A percentile compares a stretch with the other conserved stretches of the same genome.
Evolutionary conservation across 1,284 basidiomycete genomes (phyloP).

Genomic region (Fomitiporia mediterranea): DNA sequence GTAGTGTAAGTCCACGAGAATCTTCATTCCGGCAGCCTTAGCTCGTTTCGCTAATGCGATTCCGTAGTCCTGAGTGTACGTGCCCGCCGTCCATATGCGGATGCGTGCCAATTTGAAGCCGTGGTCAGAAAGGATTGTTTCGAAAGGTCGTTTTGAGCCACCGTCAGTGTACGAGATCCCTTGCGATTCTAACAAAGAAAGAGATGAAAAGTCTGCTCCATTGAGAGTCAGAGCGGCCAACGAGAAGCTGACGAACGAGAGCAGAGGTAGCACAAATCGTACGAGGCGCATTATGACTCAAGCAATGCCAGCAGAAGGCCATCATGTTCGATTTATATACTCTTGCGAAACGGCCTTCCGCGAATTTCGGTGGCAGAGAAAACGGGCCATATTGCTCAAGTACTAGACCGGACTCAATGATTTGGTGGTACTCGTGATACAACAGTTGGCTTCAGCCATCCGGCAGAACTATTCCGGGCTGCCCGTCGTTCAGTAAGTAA

Average conservation of each 20-base stretch:
- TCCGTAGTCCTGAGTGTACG: slow-evolving; percentile 51
- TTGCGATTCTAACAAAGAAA: slow-evolving; percentile 48
- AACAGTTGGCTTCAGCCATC: too few species aligned
- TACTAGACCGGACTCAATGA: too few species aligned
- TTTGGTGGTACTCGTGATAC: too few species aligned
- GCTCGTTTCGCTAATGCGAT: slow-evolving; percentile 54
- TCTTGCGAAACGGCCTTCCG: too few species aligned
- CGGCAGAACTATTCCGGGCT: too few species aligned
- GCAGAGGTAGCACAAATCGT: not conserved
- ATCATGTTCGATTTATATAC: too few species aligned
- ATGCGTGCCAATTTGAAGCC: slow-evolving; percentile 56
- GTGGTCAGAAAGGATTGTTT: slow-evolving; percentile 49
- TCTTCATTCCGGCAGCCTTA: slow-evolving; percentile 50
- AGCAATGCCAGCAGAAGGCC: too few species aligned
- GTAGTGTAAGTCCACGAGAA: slow-evolving; percentile 57
- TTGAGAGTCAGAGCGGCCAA: slow-evolving; percentile 41
- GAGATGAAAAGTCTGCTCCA: slow-evolving; percentile 57
- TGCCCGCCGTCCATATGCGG: slow-evolving; percentile 55
- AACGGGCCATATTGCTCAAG: too few species aligned
- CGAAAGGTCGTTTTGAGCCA: slow-evolving; percentile 41
- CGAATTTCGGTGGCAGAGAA: too few species aligned
- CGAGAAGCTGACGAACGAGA: slow-evolving; percentile 1
- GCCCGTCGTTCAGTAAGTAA: too few species aligned
- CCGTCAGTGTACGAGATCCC: slow-evolving; percentile 47
- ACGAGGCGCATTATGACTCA: not conserved